Conservation (phyloP, 306 rosid species). For the Ormosia emarginata region DNA sequence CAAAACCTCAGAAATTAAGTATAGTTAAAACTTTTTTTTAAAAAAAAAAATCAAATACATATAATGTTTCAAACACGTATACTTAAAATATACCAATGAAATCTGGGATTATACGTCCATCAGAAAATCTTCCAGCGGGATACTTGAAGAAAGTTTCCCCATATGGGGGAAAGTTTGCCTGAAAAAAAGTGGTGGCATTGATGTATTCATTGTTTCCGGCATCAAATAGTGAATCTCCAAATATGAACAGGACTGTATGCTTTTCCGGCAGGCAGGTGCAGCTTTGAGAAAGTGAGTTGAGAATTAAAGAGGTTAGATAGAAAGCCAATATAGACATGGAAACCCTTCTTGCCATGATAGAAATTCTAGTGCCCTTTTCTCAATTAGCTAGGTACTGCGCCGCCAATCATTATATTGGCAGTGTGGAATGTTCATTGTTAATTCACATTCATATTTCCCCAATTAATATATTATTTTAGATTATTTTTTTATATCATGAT, state of each 20-base stretch:
- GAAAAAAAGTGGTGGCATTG: neutral
- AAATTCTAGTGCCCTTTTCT: too few species aligned
- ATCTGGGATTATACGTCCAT: slow-evolving; percentile 46
- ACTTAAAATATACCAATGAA: slow-evolving; percentile 27
- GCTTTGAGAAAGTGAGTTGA: neutral
- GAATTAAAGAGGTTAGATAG: neutral
- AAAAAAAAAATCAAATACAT: neutral
- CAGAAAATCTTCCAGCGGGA: slow-evolving; percentile 44
- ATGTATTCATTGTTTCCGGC: slow-evolving; percentile 45
- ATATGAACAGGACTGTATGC: neutral
- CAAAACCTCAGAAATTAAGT: neutral
- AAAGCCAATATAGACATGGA: neutral
- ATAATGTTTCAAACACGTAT: neutral
- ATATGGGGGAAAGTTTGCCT: slow-evolving; percentile 36
- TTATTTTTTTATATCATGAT: too few species aligned
- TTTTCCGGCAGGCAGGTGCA: neutral
- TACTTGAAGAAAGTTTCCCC: slow-evolving; percentile 43
- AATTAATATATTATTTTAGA: too few species aligned
- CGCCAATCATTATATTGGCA: too few species aligned
- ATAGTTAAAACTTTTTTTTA: neutral
- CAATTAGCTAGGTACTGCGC: too few species aligned
- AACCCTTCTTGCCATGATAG: neutral
- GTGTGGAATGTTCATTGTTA: too few species aligned
- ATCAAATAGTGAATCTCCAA: slow-evolving; percentile 49
- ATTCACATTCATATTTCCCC: too few species aligned